These are phyloP conservation scores for Boletus hoseneyae DNA, from an alignment of 1,284 basidiomycete species.

Conservation along the genomic window DNA sequence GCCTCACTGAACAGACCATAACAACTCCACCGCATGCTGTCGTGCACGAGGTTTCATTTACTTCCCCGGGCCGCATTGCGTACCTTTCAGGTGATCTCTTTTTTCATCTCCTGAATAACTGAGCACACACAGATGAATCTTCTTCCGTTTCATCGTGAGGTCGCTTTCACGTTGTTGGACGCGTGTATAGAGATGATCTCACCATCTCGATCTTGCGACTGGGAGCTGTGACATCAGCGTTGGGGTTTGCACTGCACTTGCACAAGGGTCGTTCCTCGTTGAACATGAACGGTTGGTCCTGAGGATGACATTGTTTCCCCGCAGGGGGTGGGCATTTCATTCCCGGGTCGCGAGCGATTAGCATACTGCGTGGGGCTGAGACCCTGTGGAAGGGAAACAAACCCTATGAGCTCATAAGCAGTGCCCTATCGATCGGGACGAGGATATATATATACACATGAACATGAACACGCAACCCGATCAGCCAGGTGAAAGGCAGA, in stretches of 20 bases:
- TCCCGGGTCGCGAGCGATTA: constrained; percentile 16
- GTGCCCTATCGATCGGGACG: constrained; percentile 6
- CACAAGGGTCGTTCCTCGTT: constrained; percentile 1
- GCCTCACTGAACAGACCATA: constrained; percentile 6
- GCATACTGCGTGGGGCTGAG: constrained; percentile 1
- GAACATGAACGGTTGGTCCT: background rate
- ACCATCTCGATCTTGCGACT: constrained; percentile 5
- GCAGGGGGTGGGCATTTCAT: constrained; percentile 12
- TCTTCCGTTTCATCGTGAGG: constrained; percentile 14
- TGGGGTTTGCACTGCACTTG: background rate
- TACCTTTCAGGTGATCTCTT: constrained; percentile 16
- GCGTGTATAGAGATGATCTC: constrained; percentile 6
- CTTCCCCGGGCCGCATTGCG: constrained; percentile 18
- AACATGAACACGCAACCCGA: constrained; percentile 4
- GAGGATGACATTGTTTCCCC: constrained; percentile 10
- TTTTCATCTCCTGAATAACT: constrained; percentile 2
- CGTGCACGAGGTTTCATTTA: constrained; percentile 23
- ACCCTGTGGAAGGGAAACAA: constrained; percentile 13
- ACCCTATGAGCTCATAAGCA: constrained; percentile 14
- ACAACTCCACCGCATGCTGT: constrained; percentile 18
- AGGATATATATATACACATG: background rate
- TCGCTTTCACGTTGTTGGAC: constrained; percentile 17
- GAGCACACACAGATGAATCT: background rate
- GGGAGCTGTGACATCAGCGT: constrained; percentile 17
- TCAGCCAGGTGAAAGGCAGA: background rate